phyloP scores from a whole-genome alignment of 805 yeast species.

The Kodamaea nitidulidarum region DNA sequence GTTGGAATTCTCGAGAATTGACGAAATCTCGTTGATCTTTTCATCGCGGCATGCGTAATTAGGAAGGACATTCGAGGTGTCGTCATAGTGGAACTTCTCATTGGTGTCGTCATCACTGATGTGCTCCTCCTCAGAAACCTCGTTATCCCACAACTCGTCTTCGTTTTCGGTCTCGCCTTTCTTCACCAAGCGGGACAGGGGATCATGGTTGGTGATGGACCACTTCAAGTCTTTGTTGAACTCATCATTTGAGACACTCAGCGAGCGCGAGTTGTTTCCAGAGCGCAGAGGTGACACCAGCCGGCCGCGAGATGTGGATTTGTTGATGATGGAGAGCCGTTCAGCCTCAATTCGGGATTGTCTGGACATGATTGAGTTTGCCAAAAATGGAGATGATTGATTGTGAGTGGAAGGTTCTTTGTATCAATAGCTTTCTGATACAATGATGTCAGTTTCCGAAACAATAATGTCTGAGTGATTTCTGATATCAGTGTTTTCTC shows the following conservation, averaged over 20 bases:
- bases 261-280: conserved; percentile 29
- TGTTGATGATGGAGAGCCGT: conserved; percentile 36
- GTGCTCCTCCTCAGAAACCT: conserved; percentile 56
- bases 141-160: conserved; percentile 25
- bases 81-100: conserved; percentile 55
- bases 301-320: conserved; percentile 37
- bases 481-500: too few species aligned
- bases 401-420: not conserved
- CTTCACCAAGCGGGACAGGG: conserved; percentile 51
- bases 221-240: conserved; percentile 47
- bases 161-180: conserved; percentile 10
- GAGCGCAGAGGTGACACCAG: conserved; percentile 32
- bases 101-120: conserved; percentile 56
- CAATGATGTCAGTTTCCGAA: too few species aligned
- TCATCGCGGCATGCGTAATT: conserved; percentile 49
- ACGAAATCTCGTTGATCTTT: conserved; percentile 35
- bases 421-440: too few species aligned
- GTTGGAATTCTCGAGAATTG: conserved; percentile 36
- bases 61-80: conserved; percentile 56
- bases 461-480: too few species aligned
- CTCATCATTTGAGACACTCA: conserved; percentile 35
- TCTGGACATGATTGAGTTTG: too few species aligned
- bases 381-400: too few species aligned
- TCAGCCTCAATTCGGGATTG: conserved; percentile 40
- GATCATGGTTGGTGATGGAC: conserved; percentile 70